Base-by-base conservation (phyloP, 495 filamentous ascomycete species). In the Cladorrhinum samala region DNA sequence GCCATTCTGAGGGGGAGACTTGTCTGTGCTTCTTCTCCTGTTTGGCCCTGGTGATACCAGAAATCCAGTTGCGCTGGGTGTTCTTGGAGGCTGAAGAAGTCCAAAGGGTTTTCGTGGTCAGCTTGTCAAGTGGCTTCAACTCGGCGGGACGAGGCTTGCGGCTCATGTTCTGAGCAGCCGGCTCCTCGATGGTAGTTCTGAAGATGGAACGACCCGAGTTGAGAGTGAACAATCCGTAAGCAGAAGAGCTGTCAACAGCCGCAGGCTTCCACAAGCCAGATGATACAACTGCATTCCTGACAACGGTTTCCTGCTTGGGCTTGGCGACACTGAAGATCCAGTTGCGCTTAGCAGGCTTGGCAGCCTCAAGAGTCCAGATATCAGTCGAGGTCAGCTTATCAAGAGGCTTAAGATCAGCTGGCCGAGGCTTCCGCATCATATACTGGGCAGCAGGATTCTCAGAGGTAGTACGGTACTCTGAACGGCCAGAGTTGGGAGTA, bases 71-170 rank as follows among this genome's bases (percentile, higher is more conserved):
- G 23, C 18, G 23, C 19, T 39, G 17, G 23, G 5, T 51, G 24
- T 25, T 23, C 53, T 50, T 55, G 39, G 17, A 23, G n/a, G 43
- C 21, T 0, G 17, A 20, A 14, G 9, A 24, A 18, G 43, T 46
- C 69, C 69, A 72, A 25, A 72, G 59, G 19, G 43, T 50, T 7
- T 42, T 52, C 8, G 69, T 69, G 18, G 60, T 54, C 18, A 68
- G 46, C 16, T 17, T 50, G 17, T 59, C 54, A 5, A 66, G 46
- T 11, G 67, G 58, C 53, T 55, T 47, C 3, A 7, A 11, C 18
- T 51, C 49, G 18, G 38, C 37, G 8, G 49, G 2, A 19, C 58
- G 63, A 20, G 58, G 43, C 7, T 39, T 53, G 17, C 43, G 58
- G 11, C 44, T 45, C 55, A 60, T 65, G 16, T 53, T 50, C 45